Evolutionary conservation across 2,329 filamentous ascomycete genomes (phyloP).

Genomic region (Xylariaceae sp.): DNA sequence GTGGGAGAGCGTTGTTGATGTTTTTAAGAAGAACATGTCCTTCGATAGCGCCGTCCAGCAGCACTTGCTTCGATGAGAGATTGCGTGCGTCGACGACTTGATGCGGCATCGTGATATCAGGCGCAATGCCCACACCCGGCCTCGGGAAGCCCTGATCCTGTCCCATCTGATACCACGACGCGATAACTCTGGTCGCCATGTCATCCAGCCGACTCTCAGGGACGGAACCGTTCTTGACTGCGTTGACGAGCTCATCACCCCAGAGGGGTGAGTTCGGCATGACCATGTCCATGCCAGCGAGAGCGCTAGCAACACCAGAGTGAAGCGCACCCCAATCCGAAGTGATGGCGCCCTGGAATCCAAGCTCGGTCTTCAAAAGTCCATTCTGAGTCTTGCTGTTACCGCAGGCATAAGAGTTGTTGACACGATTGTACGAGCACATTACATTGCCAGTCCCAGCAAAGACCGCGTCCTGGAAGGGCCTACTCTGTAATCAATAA

Average conservation of each 20-base stretch:
- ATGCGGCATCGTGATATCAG: conserved; percentile 45
- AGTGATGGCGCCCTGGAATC: conserved; percentile 47
- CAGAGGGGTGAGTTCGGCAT: conserved; percentile 43
- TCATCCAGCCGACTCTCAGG: conserved; percentile 51
- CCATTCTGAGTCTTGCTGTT: conserved; percentile 53
- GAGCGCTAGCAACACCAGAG: conserved; percentile 46
- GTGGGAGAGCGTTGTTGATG: conserved; percentile 46
- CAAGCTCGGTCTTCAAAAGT: conserved; percentile 44
- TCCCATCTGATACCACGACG: conserved; percentile 51
- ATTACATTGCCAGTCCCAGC: conserved; percentile 43
- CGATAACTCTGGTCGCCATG: conserved; percentile 51
- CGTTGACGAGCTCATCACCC: conserved; percentile 48
- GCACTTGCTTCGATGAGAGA: conserved; percentile 34
- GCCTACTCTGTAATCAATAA: conserved; percentile 35
- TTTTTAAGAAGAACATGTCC: conserved; percentile 63
- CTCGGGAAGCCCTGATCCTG: conserved; percentile 44
- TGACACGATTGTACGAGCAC: conserved; percentile 54
- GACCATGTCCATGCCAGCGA: conserved; percentile 50
- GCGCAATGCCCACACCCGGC: conserved; percentile 48
- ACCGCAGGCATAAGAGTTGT: conserved; percentile 56
- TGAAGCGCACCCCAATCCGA: conserved; percentile 55
- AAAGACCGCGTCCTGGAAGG: conserved; percentile 51
- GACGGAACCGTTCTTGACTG: conserved; percentile 56
- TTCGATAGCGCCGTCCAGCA: conserved; percentile 54
- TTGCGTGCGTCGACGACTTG: conserved; percentile 50